Conservation (phyloP, 192 early-diverging fungal genomes). For the Allomyces arbusculus region DNA sequence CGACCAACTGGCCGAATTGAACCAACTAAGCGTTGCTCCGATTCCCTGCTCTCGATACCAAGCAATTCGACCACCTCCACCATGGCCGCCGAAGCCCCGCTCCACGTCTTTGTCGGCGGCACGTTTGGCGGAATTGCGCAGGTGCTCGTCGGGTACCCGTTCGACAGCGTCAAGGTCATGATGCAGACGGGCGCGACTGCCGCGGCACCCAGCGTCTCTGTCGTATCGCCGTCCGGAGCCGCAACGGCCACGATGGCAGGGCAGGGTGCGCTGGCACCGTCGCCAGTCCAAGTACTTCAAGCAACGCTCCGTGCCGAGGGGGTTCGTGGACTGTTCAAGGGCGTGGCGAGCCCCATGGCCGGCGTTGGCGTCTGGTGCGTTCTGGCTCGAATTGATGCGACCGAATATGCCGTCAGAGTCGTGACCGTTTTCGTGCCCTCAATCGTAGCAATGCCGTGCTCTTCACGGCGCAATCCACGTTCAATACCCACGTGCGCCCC, state of each 20-base stretch:
- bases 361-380: conserved; percentile 49
- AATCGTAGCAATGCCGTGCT: conserved; percentile 40
- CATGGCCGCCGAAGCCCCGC: too few species aligned
- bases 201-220: conserved; percentile 36
- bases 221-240: conserved; percentile 27
- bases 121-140: conserved; percentile 52
- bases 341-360: conserved; percentile 41
- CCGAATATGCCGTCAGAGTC: background rate
- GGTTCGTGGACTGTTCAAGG: conserved; percentile 38
- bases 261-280: background rate
- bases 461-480: conserved; percentile 28
- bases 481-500: background rate
- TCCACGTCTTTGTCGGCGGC: conserved; percentile 20
- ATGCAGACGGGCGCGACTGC: conserved; percentile 21
- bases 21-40: too few species aligned
- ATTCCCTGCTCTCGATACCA: too few species aligned
- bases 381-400: conserved; percentile 1
- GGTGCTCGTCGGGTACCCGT: conserved; percentile 43
- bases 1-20: too few species aligned
- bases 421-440: conserved; percentile 1
- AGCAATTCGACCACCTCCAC: too few species aligned
- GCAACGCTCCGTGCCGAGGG: background rate
- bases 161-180: conserved; percentile 36
- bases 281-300: background rate
- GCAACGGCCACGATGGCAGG: conserved; percentile 16